These are phyloP conservation scores for Pythium dissimile DNA, from an alignment of 352 stramenopile genomes.

Conservation along the genomic window DNA sequence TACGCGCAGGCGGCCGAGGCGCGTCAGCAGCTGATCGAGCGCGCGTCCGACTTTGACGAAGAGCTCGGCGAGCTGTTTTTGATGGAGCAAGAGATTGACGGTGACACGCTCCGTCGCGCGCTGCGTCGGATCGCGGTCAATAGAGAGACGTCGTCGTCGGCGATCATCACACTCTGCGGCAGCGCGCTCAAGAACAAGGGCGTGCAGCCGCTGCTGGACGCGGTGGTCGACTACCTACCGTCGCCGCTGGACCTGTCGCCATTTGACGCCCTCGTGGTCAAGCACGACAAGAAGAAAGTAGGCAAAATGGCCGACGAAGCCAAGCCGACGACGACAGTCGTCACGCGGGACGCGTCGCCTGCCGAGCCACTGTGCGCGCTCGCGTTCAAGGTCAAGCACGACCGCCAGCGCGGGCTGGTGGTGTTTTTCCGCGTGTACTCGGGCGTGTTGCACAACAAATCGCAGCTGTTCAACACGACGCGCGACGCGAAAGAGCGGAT, in stretches of 20 bases:
- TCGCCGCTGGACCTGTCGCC: constrained; percentile 88
- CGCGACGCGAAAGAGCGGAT: constrained; percentile 56
- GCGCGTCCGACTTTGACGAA: constrained; percentile 67
- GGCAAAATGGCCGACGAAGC: constrained; percentile 17
- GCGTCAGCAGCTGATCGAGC: constrained; percentile 61
- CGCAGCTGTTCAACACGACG: constrained; percentile 76
- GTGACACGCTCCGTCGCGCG: constrained; percentile 41
- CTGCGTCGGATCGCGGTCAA: constrained; percentile 62
- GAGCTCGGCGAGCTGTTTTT: constrained; percentile 71
- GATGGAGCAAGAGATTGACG: constrained; percentile 60
- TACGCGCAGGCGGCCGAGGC: constrained; percentile 35
- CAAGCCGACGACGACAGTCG: constrained; percentile 5
- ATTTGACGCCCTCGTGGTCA: constrained; percentile 52
- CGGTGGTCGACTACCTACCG: constrained; percentile 97
- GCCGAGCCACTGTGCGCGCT: constrained; percentile 54
- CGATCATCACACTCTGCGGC: constrained; percentile 55
- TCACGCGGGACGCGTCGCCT: constrained; percentile 34
- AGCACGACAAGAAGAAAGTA: constrained; percentile 38
- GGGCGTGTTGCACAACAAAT: constrained; percentile 79
- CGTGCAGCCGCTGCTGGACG: constrained; percentile 97
- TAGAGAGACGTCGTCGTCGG: constrained; percentile 35
- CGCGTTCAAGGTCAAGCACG: constrained; percentile 79
- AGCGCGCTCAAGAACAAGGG: constrained; percentile 84
- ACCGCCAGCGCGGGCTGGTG: constrained; percentile 66
- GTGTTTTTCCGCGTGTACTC: constrained; percentile 95